A percentile compares a stretch with the other conserved stretches of the same genome.
Conservation (phyloP, 768 basidiomycete genomes). For the Tricholoma hemisulphureum region DNA sequence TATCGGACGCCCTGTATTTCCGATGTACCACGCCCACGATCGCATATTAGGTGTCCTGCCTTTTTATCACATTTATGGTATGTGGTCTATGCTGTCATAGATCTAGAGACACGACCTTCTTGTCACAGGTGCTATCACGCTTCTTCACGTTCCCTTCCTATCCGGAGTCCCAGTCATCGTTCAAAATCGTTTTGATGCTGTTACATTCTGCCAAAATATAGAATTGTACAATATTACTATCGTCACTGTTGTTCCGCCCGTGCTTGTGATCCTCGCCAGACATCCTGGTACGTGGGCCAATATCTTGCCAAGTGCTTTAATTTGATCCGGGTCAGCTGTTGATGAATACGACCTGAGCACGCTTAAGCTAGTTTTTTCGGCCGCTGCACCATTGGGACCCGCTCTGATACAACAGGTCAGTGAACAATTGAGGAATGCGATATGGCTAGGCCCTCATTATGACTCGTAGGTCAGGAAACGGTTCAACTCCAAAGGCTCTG, state of each 20-base stretch:
- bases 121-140: not conserved
- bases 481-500: not conserved
- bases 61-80: not conserved
- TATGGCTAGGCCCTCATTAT: not conserved
- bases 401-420: not conserved
- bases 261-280: not conserved
- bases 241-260: not conserved
- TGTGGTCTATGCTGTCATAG: not conserved
- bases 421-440: not conserved
- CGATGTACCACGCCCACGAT: not conserved
- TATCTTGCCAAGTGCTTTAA: not conserved
- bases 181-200: slow-evolving; percentile 11
- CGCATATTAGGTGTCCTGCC: not conserved
- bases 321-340: not conserved
- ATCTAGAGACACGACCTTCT: not conserved
- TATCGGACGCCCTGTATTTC: not conserved
- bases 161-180: not conserved
- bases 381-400: not conserved
- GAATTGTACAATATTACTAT: not conserved
- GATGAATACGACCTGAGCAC: not conserved
- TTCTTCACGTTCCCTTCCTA: not conserved
- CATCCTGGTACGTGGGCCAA: not conserved
- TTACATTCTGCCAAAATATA: not conserved
- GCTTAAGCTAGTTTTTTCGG: not conserved
- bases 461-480: not conserved